Percentiles rank a stretch among this genome's conserved stretches.
Evolutionary conservation across 208 protist genomes (phyloP).

Genomic region (Acanthamoeba sp.): DNA sequence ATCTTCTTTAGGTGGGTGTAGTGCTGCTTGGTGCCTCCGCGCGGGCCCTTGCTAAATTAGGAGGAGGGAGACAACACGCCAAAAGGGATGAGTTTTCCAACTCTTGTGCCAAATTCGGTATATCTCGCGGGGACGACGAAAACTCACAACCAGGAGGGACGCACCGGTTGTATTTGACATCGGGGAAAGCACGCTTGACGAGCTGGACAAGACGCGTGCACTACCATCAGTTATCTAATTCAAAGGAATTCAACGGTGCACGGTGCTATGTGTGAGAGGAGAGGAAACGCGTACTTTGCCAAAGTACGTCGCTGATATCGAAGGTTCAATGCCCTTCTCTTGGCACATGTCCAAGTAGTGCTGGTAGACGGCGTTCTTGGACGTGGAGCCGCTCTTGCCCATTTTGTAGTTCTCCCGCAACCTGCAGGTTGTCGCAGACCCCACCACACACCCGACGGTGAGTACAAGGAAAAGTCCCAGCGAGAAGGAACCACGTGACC

Average conservation of each 20-base stretch:
- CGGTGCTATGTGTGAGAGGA: too few relatives aligned
- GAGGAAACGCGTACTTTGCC: too few relatives aligned
- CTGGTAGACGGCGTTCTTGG: slow-evolving; percentile 49
- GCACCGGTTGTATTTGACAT: background rate
- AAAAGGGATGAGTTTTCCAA: too few relatives aligned
- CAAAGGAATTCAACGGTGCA: too few relatives aligned
- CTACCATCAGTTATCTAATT: too few relatives aligned
- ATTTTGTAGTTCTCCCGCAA: slow-evolving; percentile 58
- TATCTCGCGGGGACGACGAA: too few relatives aligned
- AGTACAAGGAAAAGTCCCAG: too few relatives aligned
- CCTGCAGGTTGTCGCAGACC: background rate
- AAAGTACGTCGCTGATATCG: slow-evolving; percentile 38
- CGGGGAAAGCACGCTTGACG: background rate
- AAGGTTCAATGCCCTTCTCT: slow-evolving; percentile 17
- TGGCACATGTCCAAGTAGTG: slow-evolving; percentile 42
- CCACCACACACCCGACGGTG: too few relatives aligned
- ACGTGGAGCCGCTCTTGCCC: slow-evolving; percentile 50
- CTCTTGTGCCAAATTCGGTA: background rate
- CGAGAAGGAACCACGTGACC: background rate
- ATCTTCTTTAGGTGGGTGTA: slow-evolving; percentile 56
- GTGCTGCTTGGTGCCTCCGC: slow-evolving; percentile 5
- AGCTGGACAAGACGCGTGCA: too few relatives aligned
- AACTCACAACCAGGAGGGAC: background rate
- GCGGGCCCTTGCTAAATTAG: background rate
- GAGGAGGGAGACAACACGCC: background rate